These are phyloP conservation scores for Punctularia strigosozonata DNA, from an alignment of 768 basidiomycete species.

Conservation along the genomic window DNA sequence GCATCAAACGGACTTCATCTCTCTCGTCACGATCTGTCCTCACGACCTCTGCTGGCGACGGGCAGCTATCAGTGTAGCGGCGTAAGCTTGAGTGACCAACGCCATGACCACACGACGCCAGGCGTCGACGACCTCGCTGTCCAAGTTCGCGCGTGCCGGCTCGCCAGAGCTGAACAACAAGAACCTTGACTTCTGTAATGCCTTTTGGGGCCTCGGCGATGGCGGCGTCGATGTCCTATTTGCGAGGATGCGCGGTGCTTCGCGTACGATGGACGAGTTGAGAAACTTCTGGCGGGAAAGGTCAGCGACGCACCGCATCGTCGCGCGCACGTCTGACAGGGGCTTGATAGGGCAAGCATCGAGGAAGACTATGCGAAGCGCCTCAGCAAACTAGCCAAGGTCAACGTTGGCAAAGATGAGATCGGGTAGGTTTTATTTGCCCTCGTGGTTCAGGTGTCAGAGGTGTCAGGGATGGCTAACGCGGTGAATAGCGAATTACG, in stretches of 20 bases:
- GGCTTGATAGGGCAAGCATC: conserved; percentile 53
- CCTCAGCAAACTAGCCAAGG: conserved; percentile 66
- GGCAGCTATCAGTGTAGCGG: too few species aligned
- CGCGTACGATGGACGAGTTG: conserved; percentile 82
- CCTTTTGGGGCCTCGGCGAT: conserved; percentile 88
- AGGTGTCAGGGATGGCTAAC: too few species aligned
- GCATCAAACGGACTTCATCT: too few species aligned
- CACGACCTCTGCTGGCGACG: too few species aligned
- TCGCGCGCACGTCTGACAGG: not conserved
- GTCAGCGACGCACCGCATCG: conserved; percentile 49
- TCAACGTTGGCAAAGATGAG: conserved; percentile 75
- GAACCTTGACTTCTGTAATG: conserved; percentile 86
- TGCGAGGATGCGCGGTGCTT: conserved; percentile 77
- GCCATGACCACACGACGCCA: conserved; percentile 66
- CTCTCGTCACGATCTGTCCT: too few species aligned
- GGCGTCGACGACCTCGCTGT: conserved; percentile 71
- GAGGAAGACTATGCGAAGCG: conserved; percentile 95
- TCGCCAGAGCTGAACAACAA: conserved; percentile 37
- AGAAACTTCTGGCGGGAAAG: conserved; percentile 88
- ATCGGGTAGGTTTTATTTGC: conserved; percentile 61
- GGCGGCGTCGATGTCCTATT: conserved; percentile 86
- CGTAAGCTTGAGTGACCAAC: too few species aligned
- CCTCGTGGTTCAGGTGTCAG: conserved; percentile 1
- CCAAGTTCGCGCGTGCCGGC: conserved; percentile 49
- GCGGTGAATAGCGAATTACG: conserved; percentile 56